phyloP scores from a whole-genome alignment of 2,329 filamentous ascomycete species.

The Corinectria fuckeliana region DNA sequence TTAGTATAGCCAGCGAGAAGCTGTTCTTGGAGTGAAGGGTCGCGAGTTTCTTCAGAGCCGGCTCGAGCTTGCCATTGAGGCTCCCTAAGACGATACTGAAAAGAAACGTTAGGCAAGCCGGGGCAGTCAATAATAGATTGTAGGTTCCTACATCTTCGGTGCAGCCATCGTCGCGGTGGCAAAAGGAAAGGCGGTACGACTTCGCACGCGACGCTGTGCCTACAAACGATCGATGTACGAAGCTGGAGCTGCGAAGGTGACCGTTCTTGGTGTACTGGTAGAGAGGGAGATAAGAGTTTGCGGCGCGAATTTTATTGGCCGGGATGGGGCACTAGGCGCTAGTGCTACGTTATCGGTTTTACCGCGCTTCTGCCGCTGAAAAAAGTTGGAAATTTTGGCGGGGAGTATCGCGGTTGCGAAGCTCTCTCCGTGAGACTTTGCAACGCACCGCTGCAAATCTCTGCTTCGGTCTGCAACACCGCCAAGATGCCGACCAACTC shows the following conservation, averaged over 20 bases:
- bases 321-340: conserved; percentile 12
- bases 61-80: conserved; percentile 77
- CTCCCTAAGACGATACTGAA: conserved; percentile 80
- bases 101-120: conserved; percentile 17
- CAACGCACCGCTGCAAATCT: conserved; percentile 31
- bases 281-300: conserved; percentile 42
- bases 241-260: conserved; percentile 8
- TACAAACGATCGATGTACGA: background rate
- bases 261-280: background rate
- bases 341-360: conserved; percentile 44
- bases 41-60: conserved; percentile 80
- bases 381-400: conserved; percentile 43
- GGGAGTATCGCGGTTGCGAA: conserved; percentile 35
- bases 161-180: conserved; percentile 48
- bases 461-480: conserved; percentile 37
- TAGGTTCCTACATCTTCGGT: conserved; percentile 53
- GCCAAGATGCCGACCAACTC: conserved; percentile 66
- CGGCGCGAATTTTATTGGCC: conserved; percentile 43
- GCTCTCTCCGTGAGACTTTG: conserved; percentile 29
- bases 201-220: conserved; percentile 18
- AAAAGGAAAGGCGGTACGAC: conserved; percentile 20
- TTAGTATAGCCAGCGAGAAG: conserved; percentile 85
- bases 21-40: conserved; percentile 84
- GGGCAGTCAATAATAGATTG: background rate
- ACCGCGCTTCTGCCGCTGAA: conserved; percentile 43